Percentiles rank a stretch among this genome's conserved stretches.
Conservation (phyloP, 1,284 basidiomycete genomes). For the Tilletia horrida region DNA sequence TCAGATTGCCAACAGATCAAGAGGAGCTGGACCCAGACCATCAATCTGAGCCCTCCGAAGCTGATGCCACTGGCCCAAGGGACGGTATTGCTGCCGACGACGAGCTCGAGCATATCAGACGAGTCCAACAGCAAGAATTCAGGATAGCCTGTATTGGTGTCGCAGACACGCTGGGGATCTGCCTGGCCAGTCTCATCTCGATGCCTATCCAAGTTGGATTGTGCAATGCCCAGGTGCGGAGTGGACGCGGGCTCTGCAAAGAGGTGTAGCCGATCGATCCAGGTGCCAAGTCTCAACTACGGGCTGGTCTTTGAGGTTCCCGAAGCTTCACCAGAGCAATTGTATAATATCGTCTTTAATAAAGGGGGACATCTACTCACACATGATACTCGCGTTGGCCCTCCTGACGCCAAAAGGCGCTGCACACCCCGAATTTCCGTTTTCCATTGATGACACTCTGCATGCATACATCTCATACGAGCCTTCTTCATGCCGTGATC, state of each 20-base stretch:
- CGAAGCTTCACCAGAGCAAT: background rate
- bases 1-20: background rate
- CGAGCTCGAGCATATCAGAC: slow-evolving; percentile 2
- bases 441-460: too few relatives aligned
- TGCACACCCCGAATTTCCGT: too few relatives aligned
- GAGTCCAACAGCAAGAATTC: slow-evolving; percentile 51
- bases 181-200: slow-evolving; percentile 44
- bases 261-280: slow-evolving; percentile 28
- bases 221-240: slow-evolving; percentile 38
- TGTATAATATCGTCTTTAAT: background rate
- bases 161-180: slow-evolving; percentile 49
- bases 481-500: background rate
- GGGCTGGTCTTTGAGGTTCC: too few relatives aligned
- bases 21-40: slow-evolving; percentile 19
- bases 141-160: slow-evolving; percentile 51
- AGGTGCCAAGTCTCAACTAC: too few relatives aligned
- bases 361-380: background rate
- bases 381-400: background rate
- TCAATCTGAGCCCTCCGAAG: slow-evolving; percentile 21
- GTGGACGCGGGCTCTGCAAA: slow-evolving; percentile 43
- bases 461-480: background rate
- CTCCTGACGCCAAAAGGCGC: too few relatives aligned
- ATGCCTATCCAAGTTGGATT: slow-evolving; percentile 48
- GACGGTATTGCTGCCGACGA: too few relatives aligned
- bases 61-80: background rate